Evolutionary conservation across 768 basidiomycete species (phyloP).

Genomic region (Phlegmacium glaucopus): DNA sequence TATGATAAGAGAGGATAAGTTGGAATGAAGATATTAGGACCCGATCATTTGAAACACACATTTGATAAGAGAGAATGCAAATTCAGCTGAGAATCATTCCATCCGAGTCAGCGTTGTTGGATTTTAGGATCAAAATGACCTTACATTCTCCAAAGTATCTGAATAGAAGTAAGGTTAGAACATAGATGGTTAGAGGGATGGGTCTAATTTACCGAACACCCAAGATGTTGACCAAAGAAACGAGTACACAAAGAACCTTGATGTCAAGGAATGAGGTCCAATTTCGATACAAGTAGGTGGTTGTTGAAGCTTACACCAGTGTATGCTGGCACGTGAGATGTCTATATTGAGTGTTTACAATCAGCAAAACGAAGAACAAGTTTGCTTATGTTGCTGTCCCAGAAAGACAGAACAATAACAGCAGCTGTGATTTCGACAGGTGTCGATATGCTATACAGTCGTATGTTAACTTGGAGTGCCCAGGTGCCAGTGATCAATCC

Average conservation of each 20-base stretch:
- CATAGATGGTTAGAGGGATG: background rate
- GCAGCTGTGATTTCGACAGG: constrained; percentile 78
- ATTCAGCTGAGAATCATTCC: constrained; percentile 45
- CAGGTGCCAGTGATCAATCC: background rate
- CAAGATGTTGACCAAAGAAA: constrained; percentile 63
- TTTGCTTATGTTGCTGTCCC: constrained; percentile 55
- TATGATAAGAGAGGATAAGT: too few species aligned
- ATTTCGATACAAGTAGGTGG: too few species aligned
- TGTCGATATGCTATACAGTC: constrained; percentile 44
- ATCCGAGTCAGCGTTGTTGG: constrained; percentile 4
- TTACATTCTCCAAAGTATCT: constrained; percentile 66
- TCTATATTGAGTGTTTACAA: constrained; percentile 25
- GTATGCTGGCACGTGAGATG: constrained; percentile 50
- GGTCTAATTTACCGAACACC: constrained; percentile 50
- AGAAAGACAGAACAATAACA: constrained; percentile 65
- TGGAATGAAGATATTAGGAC: background rate
- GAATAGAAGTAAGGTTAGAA: background rate
- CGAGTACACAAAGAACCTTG: constrained; percentile 44
- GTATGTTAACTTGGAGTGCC: background rate
- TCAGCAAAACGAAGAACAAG: background rate
- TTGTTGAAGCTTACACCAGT: constrained; percentile 42
- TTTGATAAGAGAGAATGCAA: constrained; percentile 64
- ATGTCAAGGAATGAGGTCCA: background rate
- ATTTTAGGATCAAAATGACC: constrained; percentile 2
- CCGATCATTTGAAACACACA: constrained; percentile 37